phyloP scores from a whole-genome alignment of 495 filamentous ascomycete species.

The Cercophora newfieldiana region DNA sequence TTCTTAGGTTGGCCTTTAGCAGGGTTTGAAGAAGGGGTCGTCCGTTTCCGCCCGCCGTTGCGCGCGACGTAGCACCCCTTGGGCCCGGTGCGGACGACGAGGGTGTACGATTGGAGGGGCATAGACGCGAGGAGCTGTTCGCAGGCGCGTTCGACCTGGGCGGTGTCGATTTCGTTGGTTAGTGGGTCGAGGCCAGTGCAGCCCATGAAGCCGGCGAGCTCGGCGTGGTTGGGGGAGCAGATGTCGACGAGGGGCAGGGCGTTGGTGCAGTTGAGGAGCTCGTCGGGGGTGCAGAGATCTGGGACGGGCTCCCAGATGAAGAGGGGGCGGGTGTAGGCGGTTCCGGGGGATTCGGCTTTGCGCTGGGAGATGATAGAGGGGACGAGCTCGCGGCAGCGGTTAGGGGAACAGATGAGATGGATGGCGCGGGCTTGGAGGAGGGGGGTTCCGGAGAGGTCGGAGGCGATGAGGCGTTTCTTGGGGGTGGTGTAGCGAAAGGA shows the following conservation, averaged over 20 bases:
- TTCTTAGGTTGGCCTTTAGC: conserved; percentile 32
- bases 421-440: conserved; percentile 73
- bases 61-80: conserved; percentile 54
- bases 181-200: conserved; percentile 46
- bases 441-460: conserved; percentile 42
- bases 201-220: conserved; percentile 80
- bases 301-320: conserved; percentile 97
- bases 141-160: conserved; percentile 52
- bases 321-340: conserved; percentile 53
- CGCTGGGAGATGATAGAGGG: conserved; percentile 16
- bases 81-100: conserved; percentile 54
- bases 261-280: conserved; percentile 70
- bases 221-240: conserved; percentile 84
- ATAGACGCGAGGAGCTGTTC: conserved; percentile 53
- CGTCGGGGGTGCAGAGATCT: conserved; percentile 74
- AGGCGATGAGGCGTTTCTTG: conserved; percentile 68
- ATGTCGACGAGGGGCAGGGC: conserved; percentile 75
- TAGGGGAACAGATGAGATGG: conserved; percentile 83
- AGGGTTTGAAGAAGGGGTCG: neutral
- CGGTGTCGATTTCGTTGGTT: conserved; percentile 53
- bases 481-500: conserved; percentile 87
- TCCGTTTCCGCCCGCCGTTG: conserved; percentile 50
- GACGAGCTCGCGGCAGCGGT: conserved; percentile 70
- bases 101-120: conserved; percentile 55
- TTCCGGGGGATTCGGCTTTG: conserved; percentile 12